Base-by-base conservation (phyloP, 108 stramenopile species). In the Cylindrotheca fusiformis region DNA sequence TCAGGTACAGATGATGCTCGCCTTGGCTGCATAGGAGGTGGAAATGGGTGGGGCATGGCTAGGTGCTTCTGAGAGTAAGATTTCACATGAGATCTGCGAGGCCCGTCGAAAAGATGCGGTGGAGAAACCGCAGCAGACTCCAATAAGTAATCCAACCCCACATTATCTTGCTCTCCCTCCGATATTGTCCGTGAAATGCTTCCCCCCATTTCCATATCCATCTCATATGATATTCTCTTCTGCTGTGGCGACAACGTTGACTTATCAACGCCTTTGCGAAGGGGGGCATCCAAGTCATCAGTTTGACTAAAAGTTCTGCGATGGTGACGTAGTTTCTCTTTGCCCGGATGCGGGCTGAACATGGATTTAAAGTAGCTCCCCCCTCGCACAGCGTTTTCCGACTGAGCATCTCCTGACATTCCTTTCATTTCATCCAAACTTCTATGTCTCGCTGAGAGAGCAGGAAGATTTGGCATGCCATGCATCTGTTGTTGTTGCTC, bases 281-380 rank as follows among this genome's bases (percentile, higher is more conserved):
- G 30, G 28, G 48, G 44, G 2, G 25, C 14, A 28, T 62, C 60
- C 48, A 62, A 31, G 2, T 62, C 60, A 62, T 62, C 60, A n/a
- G 47, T 8, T n/a, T 45, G 28, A 10, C 48, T 62, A 17, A 0
- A 28, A 17, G 4, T 48, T 20, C 36, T 41, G 22, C 23, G 22
- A 51, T 51, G 19, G 20, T 22, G 19, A 20, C 52, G 52, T 23
- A 32, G 32, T 20, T 58, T 55, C 1, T 19, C 17, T 51, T 58
- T 57, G 14, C 54, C 50, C 2, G 52, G 32, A 19, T 48, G 28
- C 24, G 22, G 17, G 12, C 10, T 46, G 10, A 59, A 59, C 17
- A 59, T 41, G 8, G 26, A 18, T 24, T 46, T 59, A 12, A 46
- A 8, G 33, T 21, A 24, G 20, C n/a, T 59, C 8, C 19, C 20